Evolutionary conservation across 352 stramenopile genomes (phyloP).

Genomic region (Phytophthora europaea): DNA sequence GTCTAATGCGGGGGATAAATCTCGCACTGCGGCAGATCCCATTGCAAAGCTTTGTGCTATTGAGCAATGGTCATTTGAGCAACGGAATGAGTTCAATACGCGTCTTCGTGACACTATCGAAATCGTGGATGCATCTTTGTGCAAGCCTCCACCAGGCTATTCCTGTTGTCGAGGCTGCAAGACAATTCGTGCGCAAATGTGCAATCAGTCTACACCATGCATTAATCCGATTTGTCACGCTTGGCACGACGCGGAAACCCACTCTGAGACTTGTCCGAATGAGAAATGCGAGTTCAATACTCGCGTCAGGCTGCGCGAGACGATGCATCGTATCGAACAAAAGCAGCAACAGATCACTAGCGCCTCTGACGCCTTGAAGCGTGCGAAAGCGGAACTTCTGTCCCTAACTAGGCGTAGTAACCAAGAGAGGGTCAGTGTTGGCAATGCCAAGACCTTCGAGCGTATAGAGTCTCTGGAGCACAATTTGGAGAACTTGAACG

Average conservation of each 20-base stretch:
- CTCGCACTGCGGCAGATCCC: not conserved
- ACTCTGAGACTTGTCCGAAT: slow-evolving; percentile 61
- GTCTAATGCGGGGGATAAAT: not conserved
- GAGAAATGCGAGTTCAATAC: slow-evolving; percentile 63
- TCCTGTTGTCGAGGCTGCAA: slow-evolving; percentile 50
- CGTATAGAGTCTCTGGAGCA: not conserved
- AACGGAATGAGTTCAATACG: slow-evolving; percentile 63
- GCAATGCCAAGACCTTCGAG: not conserved
- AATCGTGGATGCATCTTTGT: slow-evolving; percentile 68
- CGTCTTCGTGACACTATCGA: slow-evolving; percentile 63
- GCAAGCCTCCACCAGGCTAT: slow-evolving; percentile 49
- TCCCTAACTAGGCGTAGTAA: not conserved
- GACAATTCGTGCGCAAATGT: slow-evolving; percentile 62
- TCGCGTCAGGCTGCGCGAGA: slow-evolving; percentile 66
- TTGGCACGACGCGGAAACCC: slow-evolving; percentile 70
- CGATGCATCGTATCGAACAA: slow-evolving; percentile 74
- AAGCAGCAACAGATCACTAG: slow-evolving; percentile 39
- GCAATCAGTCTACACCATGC: slow-evolving; percentile 56
- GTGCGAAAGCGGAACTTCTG: not conserved
- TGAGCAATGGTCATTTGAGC: slow-evolving; percentile 42
- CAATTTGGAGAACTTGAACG: slow-evolving; percentile 1
- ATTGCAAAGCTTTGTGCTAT: slow-evolving; percentile 60
- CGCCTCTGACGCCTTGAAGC: not conserved
- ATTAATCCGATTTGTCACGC: slow-evolving; percentile 60
- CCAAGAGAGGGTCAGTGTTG: not conserved